phyloP scores from a whole-genome alignment of 768 basidiomycete species.

The Tulasnella sp. region DNA sequence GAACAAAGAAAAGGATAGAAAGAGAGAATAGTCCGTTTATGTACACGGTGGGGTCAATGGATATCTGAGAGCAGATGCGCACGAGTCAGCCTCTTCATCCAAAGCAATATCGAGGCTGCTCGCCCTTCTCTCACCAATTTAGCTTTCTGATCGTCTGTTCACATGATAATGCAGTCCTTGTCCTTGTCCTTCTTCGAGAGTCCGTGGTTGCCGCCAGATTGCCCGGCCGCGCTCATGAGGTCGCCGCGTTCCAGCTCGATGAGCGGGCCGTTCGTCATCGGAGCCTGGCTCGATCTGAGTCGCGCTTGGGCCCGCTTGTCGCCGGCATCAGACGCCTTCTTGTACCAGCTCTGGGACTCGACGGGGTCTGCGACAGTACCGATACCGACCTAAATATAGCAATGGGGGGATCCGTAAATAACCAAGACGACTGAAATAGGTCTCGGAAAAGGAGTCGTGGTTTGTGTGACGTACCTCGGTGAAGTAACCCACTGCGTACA shows the following conservation, averaged over 20 bases:
- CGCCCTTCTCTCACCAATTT: not conserved
- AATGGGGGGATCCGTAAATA: not conserved
- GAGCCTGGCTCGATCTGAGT: slow-evolving; percentile 60
- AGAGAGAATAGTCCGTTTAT: slow-evolving; percentile 5
- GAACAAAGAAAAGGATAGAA: not conserved
- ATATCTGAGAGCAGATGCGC: not conserved
- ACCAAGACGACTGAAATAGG: not conserved
- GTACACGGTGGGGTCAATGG: not conserved
- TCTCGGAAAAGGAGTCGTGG: not conserved
- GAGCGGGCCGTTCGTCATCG: slow-evolving; percentile 55
- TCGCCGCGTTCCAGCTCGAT: slow-evolving; percentile 63
- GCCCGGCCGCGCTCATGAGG: slow-evolving; percentile 48
- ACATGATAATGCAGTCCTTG: slow-evolving; percentile 91
- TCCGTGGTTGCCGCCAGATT: slow-evolving; percentile 48
- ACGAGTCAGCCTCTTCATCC: not conserved
- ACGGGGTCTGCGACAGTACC: slow-evolving; percentile 68
- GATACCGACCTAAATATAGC: slow-evolving; percentile 66
- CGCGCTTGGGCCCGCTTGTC: slow-evolving; percentile 93
- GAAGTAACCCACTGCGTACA: slow-evolving; percentile 99
- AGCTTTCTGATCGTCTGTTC: slow-evolving; percentile 16
- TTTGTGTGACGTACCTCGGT: slow-evolving; percentile 59
- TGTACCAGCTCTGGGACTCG: slow-evolving; percentile 83
- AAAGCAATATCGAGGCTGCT: too few species aligned
- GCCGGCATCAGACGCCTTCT: slow-evolving; percentile 85
- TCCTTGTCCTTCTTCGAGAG: slow-evolving; percentile 54